Base-by-base conservation (phyloP, 257 asterid species). In the Fraxinus pennsylvanica region DNA sequence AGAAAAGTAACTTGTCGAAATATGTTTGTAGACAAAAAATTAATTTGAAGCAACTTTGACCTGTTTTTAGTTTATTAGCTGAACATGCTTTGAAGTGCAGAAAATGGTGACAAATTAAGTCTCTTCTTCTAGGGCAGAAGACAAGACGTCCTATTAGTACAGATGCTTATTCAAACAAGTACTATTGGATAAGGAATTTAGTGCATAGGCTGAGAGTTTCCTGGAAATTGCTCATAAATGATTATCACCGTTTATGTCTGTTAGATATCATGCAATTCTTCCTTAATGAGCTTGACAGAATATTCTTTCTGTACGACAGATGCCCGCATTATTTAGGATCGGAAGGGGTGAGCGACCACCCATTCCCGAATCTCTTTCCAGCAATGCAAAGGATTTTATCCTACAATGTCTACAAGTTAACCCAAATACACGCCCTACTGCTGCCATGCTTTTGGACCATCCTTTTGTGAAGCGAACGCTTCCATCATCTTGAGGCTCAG, bases 301-400 rank as follows among this genome's bases (percentile, higher is more conserved):
- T 69, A 1, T 69, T 17, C 27, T 13, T 32, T 68, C 43, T 8
- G 2, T 33, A 6, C 25, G 7, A 69, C 74, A 69, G 74, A 19
- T 69, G 74, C 50, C 12, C 0, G 74, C 74, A 33, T 14, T 69
- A 10, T 69, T 32, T 19, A 32, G 0, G 50, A 69, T 69, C 15
- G 74, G 74, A 69, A 69, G 17, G 27, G 74, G 74, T 69, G 12
- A 14, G 87, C 30, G 90, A 90, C 73, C 73, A 33, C 80, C 63
- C n/a, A 85, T 94, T 54, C 97, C 97, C 3, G 85, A 82, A 43
- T 80, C 95, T 73, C 92, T 94, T 73, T 91, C 99, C 41, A 80
- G 68, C 2, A 95, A 92, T 77, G 96, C 97, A 25, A 88, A 83
- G 3, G 90, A 91, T 81, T 90, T 94, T 80, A 88, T 94, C 68